Evolutionary conservation across 371 early-diverging fungal species (phyloP), one percentile per base, ranked within the genome.

Genomic region (Mucor racemosus): DNA sequence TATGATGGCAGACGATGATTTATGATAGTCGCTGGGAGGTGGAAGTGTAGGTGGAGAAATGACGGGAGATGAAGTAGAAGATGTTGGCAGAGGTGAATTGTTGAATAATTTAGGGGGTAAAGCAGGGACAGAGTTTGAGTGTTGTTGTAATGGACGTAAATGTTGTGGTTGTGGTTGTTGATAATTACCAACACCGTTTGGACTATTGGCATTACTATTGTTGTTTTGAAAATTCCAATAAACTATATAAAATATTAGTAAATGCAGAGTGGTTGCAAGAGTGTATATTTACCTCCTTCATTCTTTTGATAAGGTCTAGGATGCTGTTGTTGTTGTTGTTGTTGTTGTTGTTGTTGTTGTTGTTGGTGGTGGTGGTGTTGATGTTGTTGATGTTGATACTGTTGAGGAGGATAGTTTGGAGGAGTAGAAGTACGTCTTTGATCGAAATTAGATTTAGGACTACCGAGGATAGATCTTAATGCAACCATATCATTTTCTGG

Each of bases 401-500:
- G 36, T 13, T 48, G 33, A 13, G 64, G 33, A 53, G 73, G 42
- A 39, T 38, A 26, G n/a, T 38, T 35, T 81, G 68, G 50, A 19
- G 58, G 58, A 21, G 53, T 53, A 1, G 33, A n/a, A 5, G 33
- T 56, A 36, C 48, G 58, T 1, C 44, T 69, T 13, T 38, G n/a
- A 15, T 58, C 60, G 40, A 58, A 62, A 66, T 48, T 42, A 11
- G 58, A 50, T 36, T 60, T 71, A n/a, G 66, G 62, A 40, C 73
- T 72, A 48, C 77, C 76, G 31, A 80, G 60, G 44, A 82, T 75
- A 1, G 78, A 78, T n/a, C 78, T 75, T 40, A 88, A 64, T 26
- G 86, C 88, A 15, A 78, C 80, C 61, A 86, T 59, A 65, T 79
- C 81, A 55, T 76, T 81, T 58, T 81, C 86, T 14, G 86, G 86